Percentiles rank a stretch among this genome's conserved stretches.
phyloP scores from a whole-genome alignment of 2,329 filamentous ascomycete genomes.

The Alternaria brassicicola region DNA sequence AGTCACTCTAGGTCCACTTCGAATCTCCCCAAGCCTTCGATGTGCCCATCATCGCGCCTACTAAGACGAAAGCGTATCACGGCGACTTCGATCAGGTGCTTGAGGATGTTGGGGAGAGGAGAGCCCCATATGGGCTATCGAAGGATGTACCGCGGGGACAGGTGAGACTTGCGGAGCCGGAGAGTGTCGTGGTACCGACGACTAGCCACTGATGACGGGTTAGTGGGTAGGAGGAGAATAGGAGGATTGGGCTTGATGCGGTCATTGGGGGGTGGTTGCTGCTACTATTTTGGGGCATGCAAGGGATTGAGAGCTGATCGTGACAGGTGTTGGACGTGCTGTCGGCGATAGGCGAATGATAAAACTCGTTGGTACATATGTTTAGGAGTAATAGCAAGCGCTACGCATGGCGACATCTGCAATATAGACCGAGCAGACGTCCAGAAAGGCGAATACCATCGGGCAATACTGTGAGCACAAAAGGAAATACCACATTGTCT shows the following conservation, averaged over 20 bases:
- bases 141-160: constrained; percentile 22
- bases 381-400: neutral
- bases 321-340: neutral
- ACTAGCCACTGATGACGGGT: neutral
- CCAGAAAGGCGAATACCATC: neutral
- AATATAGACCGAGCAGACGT: neutral
- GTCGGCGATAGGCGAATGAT: neutral
- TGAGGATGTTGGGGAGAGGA: constrained; percentile 25
- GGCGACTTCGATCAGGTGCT: constrained; percentile 32
- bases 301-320: neutral
- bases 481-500: neutral
- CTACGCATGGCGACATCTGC: neutral
- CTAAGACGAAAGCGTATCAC: constrained; percentile 22
- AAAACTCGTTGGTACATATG: neutral
- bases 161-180: constrained; percentile 31
- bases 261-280: constrained; percentile 23
- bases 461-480: neutral
- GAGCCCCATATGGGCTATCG: constrained; percentile 29
- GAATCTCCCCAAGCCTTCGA: constrained; percentile 47
- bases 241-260: constrained; percentile 15
- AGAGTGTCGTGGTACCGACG: constrained; percentile 14
- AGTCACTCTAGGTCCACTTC: constrained; percentile 44
- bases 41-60: constrained; percentile 30
- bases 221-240: constrained; percentile 1
- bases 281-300: constrained; percentile 13